A percentile compares a stretch with the other conserved stretches of the same genome.
phyloP scores from a whole-genome alignment of 345 rosid genomes.

The Clarkia xantiana region DNA sequence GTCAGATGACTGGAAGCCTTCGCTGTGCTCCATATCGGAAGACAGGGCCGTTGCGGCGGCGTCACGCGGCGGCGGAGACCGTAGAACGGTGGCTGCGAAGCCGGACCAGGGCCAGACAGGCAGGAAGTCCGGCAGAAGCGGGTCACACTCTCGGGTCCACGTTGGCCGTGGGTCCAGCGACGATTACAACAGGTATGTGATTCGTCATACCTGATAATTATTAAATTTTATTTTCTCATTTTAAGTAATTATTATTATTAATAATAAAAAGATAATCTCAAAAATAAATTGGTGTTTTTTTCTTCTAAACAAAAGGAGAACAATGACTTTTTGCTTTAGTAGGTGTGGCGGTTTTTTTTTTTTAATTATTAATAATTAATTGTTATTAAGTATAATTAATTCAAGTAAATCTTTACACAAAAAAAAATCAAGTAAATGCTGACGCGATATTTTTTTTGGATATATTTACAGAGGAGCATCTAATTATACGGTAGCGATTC shows the following conservation, averaged over 20 bases:
- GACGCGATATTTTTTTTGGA: too few species aligned
- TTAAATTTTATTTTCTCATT: neutral
- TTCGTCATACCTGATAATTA: neutral
- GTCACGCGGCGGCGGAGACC: slow-evolving; percentile 5
- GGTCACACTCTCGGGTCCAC: slow-evolving; percentile 16
- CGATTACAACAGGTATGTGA: neutral
- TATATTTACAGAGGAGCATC: slow-evolving; percentile 5
- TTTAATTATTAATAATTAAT: too few species aligned
- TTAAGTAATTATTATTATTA: too few species aligned
- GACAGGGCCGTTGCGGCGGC: slow-evolving; percentile 15
- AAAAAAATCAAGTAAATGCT: too few species aligned
- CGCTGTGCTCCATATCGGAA: slow-evolving; percentile 47
- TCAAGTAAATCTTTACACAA: neutral
- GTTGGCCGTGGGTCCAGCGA: slow-evolving; percentile 10
- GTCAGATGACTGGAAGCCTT: slow-evolving; percentile 46
- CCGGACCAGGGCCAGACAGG: slow-evolving; percentile 5
- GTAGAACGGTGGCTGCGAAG: slow-evolving; percentile 5
- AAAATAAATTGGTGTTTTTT: too few species aligned
- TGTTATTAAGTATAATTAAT: neutral
- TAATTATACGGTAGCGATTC: slow-evolving; percentile 4
- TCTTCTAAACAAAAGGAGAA: too few species aligned
- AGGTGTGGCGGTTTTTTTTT: too few species aligned
- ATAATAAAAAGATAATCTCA: too few species aligned
- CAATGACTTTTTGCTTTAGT: too few species aligned
- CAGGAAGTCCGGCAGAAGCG: slow-evolving; percentile 14